Evolutionary conservation across 1,284 basidiomycete genomes (phyloP).

Genomic region (Phellinidium pouzarii): DNA sequence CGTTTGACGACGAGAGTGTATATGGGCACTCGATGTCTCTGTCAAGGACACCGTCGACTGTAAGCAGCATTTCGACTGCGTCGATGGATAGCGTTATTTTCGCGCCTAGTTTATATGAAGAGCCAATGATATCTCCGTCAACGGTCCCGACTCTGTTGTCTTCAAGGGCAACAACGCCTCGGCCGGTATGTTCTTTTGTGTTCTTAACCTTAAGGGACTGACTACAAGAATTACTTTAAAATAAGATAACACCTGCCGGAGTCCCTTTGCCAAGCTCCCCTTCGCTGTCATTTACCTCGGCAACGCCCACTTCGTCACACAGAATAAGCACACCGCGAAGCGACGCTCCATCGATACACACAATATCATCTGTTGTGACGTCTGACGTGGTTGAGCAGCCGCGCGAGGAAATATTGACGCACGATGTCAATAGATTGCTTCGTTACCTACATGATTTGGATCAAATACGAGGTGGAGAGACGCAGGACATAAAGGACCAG

Average conservation of each 20-base stretch:
- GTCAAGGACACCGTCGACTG: constrained; percentile 35
- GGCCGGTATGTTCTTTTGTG: constrained; percentile 31
- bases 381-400: constrained; percentile 28
- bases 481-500: constrained; percentile 51
- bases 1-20: constrained; percentile 11
- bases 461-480: constrained; percentile 50
- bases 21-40: constrained; percentile 22
- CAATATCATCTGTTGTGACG: constrained; percentile 23
- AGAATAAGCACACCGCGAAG: constrained; percentile 61
- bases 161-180: constrained; percentile 26
- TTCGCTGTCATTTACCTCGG: constrained; percentile 32
- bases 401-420: constrained; percentile 41
- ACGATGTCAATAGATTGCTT: constrained; percentile 62
- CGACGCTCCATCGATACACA: constrained; percentile 49
- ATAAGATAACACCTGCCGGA: constrained; percentile 28
- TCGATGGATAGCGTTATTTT: constrained; percentile 34
- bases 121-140: constrained; percentile 27
- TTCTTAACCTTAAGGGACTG: not conserved
- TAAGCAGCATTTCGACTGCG: constrained; percentile 33
- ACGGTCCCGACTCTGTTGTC: constrained; percentile 55
- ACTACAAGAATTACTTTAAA: constrained; percentile 1
- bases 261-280: constrained; percentile 16
- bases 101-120: constrained; percentile 29
- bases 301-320: constrained; percentile 41
- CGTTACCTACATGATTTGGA: constrained; percentile 60